These are phyloP conservation scores for Sporothrix dimorphospora DNA, from an alignment of 2,329 filamentous ascomycete species.

Conservation along the genomic window DNA sequence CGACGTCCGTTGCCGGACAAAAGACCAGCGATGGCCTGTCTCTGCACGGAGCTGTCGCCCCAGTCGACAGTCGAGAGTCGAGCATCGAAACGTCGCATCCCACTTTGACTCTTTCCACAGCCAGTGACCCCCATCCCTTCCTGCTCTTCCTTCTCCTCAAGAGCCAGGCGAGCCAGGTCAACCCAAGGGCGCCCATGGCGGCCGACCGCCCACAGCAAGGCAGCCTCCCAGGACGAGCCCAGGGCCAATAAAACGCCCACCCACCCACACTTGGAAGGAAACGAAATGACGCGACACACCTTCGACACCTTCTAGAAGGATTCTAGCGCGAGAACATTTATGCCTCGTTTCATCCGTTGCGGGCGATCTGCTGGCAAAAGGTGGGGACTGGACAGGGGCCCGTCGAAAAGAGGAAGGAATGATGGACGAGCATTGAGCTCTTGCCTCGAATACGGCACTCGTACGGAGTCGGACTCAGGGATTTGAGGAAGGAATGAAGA, in stretches of 20 bases:
- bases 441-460: not conserved
- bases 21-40: not conserved
- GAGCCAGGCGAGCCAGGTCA: too few relatives aligned
- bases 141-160: too few relatives aligned
- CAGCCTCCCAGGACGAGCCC: not conserved
- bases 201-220: not conserved
- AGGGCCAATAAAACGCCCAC: not conserved
- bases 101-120: constrained; percentile 1
- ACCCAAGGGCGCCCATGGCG: constrained; percentile 7
- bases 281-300: constrained; percentile 23
- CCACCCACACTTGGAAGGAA: constrained; percentile 20
- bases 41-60: too few relatives aligned
- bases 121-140: constrained; percentile 11
- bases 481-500: not conserved
- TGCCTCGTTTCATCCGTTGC: constrained; percentile 28
- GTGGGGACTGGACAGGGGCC: constrained; percentile 13
- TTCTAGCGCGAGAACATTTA: constrained; percentile 32
- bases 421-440: not conserved
- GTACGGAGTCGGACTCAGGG: not conserved
- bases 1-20: not conserved
- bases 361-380: constrained; percentile 25
- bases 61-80: not conserved
- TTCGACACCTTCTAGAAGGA: constrained; percentile 33
- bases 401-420: not conserved
- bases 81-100: not conserved